Conservation (phyloP, 768 basidiomycete species). For the Russula earlei region DNA sequence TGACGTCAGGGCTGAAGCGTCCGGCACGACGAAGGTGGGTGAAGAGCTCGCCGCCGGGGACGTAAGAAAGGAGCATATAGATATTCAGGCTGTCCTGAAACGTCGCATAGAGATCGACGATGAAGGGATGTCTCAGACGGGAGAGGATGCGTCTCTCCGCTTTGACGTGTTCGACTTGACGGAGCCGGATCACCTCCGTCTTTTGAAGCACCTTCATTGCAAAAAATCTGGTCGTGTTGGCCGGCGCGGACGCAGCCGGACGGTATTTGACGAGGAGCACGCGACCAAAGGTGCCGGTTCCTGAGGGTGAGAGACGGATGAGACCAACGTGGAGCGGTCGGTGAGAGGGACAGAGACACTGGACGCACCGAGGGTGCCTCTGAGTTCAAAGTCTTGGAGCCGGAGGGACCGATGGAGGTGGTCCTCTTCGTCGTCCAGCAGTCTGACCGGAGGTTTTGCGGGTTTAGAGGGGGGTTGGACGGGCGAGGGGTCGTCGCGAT, state of each 20-base stretch:
- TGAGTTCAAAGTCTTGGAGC: slow-evolving; percentile 73
- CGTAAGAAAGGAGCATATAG: slow-evolving; percentile 95
- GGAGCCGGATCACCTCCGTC: slow-evolving; percentile 74
- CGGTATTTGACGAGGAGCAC: slow-evolving; percentile 84
- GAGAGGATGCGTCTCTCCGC: slow-evolving; percentile 92
- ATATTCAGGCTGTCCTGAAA: slow-evolving; percentile 95
- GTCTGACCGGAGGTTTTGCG: slow-evolving; percentile 38
- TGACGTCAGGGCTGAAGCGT: slow-evolving; percentile 93
- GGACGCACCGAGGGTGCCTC: slow-evolving; percentile 60
- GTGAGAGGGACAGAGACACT: not conserved
- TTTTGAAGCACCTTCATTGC: slow-evolving; percentile 89
- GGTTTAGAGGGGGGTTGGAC: slow-evolving; percentile 19
- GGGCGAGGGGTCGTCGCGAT: slow-evolving; percentile 10
- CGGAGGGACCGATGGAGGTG: slow-evolving; percentile 51
- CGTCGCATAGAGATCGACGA: slow-evolving; percentile 92
- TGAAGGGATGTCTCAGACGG: slow-evolving; percentile 85
- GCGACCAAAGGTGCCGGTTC: slow-evolving; percentile 93
- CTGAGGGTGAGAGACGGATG: slow-evolving; percentile 37
- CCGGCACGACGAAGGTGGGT: slow-evolving; percentile 91
- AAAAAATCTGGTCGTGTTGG: slow-evolving; percentile 52
- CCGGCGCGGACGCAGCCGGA: slow-evolving; percentile 33
- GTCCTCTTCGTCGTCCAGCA: slow-evolving; percentile 62
- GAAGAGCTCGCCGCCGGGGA: slow-evolving; percentile 96
- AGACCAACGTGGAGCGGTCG: not conserved
- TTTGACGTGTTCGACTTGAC: slow-evolving; percentile 97